These are phyloP conservation scores for Ziziphus jujuba DNA, from an alignment of 306 rosid species.

Conservation along the genomic window DNA sequence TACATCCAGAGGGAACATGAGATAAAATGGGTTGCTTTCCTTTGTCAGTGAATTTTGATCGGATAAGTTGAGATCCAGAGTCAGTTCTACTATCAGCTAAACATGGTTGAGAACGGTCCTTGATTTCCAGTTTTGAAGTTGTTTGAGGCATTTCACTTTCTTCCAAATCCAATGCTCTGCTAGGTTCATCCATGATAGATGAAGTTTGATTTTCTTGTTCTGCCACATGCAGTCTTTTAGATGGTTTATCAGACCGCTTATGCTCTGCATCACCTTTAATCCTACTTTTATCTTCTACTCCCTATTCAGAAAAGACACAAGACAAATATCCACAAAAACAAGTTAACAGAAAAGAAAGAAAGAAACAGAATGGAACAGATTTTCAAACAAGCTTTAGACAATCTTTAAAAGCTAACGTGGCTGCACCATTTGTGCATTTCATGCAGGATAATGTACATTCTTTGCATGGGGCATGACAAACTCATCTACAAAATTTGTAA, in stretches of 20 bases:
- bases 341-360: not conserved
- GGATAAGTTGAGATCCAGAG: slow-evolving; percentile 21
- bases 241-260: slow-evolving; percentile 33
- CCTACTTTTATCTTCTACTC: slow-evolving; percentile 27
- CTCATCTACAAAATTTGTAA: not conserved
- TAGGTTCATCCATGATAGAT: slow-evolving; percentile 16
- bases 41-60: slow-evolving; percentile 20
- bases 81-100: slow-evolving; percentile 21
- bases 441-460: not conserved
- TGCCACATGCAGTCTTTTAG: slow-evolving; percentile 28
- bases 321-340: not conserved
- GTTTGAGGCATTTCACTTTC: slow-evolving; percentile 21
- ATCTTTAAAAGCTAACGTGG: not conserved
- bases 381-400: slow-evolving; percentile 9
- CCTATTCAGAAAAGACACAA: slow-evolving; percentile 24
- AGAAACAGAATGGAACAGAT: slow-evolving; percentile 8
- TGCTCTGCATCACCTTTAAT: slow-evolving; percentile 20
- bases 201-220: slow-evolving; percentile 29
- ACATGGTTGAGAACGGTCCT: slow-evolving; percentile 28
- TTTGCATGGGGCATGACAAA: not conserved
- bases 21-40: slow-evolving; percentile 21
- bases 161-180: slow-evolving; percentile 13
- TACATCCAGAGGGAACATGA: slow-evolving; percentile 18
- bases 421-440: not conserved
- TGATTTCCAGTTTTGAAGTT: slow-evolving; percentile 16